Base-by-base conservation (phyloP, 2,329 filamentous ascomycete genomes). In the Dothideomycetidae sp. region DNA sequence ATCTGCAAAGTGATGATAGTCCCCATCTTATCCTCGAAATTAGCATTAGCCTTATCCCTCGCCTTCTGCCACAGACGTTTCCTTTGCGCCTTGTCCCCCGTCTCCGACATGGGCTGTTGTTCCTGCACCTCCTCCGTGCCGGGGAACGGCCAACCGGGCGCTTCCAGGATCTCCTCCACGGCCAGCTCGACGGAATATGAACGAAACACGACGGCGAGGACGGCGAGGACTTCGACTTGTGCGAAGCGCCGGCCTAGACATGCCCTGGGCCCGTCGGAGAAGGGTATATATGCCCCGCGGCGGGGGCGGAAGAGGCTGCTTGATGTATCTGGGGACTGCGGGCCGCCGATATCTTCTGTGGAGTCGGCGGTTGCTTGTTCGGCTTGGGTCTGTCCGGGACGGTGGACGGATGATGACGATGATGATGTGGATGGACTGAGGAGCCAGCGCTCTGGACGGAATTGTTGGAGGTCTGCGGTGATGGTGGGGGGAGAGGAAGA, bases 1-100 rank as follows among this genome's bases (percentile, higher is more conserved):
- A 88, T 63, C 59, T 83, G 81, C 46, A 88, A 61, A 42, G 81
- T 85, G 42, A 88, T 66, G 40, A 81, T 57, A n/a, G 70, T 70
- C 17, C 60, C 66, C 47, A 78, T 63, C 10, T 62, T 74, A 19
- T 63, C 58, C 40, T 56, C 57, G 33, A 84, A 51, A 37, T 70
- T 63, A 36, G 60, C 53, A 42, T 67, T 57, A 17, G 70, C 70
- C 49, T 65, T 64, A 15, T 61, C 56, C 48, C 72, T 68, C 23
- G 79, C 79, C 55, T 68, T 70, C 42, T 58, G 55, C 61, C 82
- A 86, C 11, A 80, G 46, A 35, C 54, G 58, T n/a, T 26, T 26
- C 29, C 59, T 60, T 53, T 64, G 67, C 52, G 75, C 64, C 17
- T 64, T 69, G 10, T 54, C 54, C 5, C 51, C 53, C 71, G 75